Evolutionary conservation across 495 filamentous ascomycete species (phyloP), one percentile per base, ranked within the genome.

Genomic region (Penicillium argentinense): DNA sequence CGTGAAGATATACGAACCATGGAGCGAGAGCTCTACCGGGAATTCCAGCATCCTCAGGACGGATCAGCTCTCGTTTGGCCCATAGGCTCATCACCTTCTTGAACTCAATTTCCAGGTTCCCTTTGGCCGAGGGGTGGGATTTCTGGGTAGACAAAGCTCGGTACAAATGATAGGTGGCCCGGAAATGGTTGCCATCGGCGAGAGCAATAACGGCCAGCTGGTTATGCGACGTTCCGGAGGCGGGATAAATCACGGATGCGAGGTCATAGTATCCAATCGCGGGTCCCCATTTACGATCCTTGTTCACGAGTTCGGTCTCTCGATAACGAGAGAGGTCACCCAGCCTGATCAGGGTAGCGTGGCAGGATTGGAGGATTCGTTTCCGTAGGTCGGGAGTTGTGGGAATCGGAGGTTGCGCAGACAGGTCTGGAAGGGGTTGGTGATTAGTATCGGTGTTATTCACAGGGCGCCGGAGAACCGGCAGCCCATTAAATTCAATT

Each of bases 311-410:
- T 61, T 87, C 79, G 19, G 82, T 81, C 59, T 90, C 89, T 34
- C 95, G 85, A 62, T 97, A 98, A 51, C 93, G 83, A 25, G 89
- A 90, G 22, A 98, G 78, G 60, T 98, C 93, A 33, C 93, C 93
- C 8, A 98, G 80, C 43, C 82, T 86, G 34, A 96, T 84, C 22
- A 97, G 77, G 7, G 87, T 87, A 39, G 82, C 81, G 69, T 96
- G 85, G 66, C 90, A 96, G 11, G 88, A 91, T 42, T 71, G 63
- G 5, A 89, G 76, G 42, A 91, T 77, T 26, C 76, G 66, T 11
- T 73, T 56, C 28, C 79, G 75, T 28, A 85, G 55, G 4, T 77
- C 60, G 13, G 75, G 62, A 5, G 79, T 66, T 3, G 71, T 62
- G 21, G 70, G 56, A 28, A 59, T 29, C 12, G 69, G 65, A 42